Evolutionary conservation across 208 protist genomes (phyloP).

Genomic region (Trypanosoma rangeli): DNA sequence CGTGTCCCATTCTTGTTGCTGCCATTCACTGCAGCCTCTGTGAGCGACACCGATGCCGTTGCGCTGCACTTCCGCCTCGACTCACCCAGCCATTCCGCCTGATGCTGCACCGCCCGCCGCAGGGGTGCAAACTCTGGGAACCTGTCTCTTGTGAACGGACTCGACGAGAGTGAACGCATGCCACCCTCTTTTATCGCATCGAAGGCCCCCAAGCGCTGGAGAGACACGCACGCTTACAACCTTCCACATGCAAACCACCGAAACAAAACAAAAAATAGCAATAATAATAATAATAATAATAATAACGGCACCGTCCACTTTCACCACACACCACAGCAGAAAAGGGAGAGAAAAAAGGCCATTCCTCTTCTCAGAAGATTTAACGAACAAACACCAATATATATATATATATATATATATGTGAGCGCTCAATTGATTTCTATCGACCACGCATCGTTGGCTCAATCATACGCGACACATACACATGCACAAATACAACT

Average conservation of each 20-base stretch:
- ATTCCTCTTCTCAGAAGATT: neutral
- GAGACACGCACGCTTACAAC: constrained; percentile 4
- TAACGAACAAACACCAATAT: neutral
- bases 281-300: neutral
- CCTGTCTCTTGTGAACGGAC: constrained; percentile 27
- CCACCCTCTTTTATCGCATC: neutral
- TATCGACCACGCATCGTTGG: neutral
- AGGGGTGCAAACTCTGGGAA: constrained; percentile 25
- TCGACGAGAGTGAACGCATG: constrained; percentile 1
- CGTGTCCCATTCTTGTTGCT: neutral
- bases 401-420: constrained; percentile 1
- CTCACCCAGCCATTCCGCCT: constrained; percentile 24
- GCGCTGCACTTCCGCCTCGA: neutral
- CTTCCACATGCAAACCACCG: constrained; percentile 21
- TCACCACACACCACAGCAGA: too few species aligned
- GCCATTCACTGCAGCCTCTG: too few species aligned
- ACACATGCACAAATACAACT: neutral
- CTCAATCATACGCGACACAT: neutral
- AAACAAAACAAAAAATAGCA: constrained; percentile 24
- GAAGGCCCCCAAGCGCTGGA: neutral
- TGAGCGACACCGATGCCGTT: neutral
- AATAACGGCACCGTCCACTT: too few species aligned
- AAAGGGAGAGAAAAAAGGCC: constrained; percentile 8
- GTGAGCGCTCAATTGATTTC: neutral
- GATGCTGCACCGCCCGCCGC: constrained; percentile 18